phyloP scores from a whole-genome alignment of 495 filamentous ascomycete species.

The Ascobolus immersus region DNA sequence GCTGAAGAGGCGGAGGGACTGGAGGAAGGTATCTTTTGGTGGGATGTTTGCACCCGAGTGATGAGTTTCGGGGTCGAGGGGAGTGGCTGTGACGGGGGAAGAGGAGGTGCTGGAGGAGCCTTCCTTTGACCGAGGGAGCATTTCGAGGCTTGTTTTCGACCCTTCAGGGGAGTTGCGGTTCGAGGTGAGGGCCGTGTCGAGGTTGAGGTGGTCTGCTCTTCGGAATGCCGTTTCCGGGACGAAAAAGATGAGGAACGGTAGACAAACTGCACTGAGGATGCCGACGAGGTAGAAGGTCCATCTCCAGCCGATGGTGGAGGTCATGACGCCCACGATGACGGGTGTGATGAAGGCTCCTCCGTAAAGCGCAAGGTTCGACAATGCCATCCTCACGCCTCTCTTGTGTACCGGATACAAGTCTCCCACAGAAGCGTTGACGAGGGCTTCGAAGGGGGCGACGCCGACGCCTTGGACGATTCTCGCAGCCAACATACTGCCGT shows the following conservation, averaged over 20 bases:
- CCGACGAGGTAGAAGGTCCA: slow-evolving; percentile 57
- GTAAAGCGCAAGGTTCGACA: slow-evolving; percentile 69
- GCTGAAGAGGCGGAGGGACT: slow-evolving; percentile 45
- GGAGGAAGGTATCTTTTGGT: slow-evolving; percentile 25
- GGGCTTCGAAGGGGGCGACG: slow-evolving; percentile 47
- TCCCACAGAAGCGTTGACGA: slow-evolving; percentile 53
- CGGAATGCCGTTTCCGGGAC: slow-evolving; percentile 67
- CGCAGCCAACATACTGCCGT: slow-evolving; percentile 46
- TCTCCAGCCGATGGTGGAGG: slow-evolving; percentile 43
- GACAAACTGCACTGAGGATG: slow-evolving; percentile 37
- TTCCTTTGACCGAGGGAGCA: too few relatives aligned
- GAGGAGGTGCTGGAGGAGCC: slow-evolving; percentile 1
- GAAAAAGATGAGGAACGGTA: slow-evolving; percentile 46
- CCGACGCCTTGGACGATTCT: slow-evolving; percentile 52
- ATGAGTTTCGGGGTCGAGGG: neutral
- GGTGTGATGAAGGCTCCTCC: slow-evolving; percentile 83
- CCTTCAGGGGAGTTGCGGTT: neutral
- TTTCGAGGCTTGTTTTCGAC: too few relatives aligned
- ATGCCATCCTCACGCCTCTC: slow-evolving; percentile 69
- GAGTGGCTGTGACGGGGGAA: neutral
- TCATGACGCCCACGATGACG: slow-evolving; percentile 68
- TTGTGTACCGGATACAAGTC: slow-evolving; percentile 33
- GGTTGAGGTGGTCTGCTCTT: slow-evolving; percentile 37
- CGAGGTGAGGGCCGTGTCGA: slow-evolving; percentile 23
- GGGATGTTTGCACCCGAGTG: too few relatives aligned